Percentiles rank a stretch among this genome's conserved stretches.
phyloP scores from a whole-genome alignment of 345 rosid species.

The Combretum micranthum region DNA sequence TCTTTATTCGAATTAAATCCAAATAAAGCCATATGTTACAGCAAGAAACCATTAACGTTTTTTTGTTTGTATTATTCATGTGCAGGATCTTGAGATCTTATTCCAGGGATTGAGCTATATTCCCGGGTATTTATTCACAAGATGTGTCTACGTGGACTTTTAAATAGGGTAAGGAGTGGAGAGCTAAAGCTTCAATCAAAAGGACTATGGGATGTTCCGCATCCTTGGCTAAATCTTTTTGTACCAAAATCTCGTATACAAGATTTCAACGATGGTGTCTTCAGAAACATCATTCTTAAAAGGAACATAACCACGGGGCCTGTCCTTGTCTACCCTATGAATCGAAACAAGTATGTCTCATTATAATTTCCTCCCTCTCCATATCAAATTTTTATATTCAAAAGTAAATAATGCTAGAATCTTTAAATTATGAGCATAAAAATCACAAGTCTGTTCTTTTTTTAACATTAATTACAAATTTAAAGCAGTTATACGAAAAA shows the following conservation, averaged over 20 bases:
- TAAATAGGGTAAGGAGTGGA: slow-evolving; percentile 67
- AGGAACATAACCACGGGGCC: slow-evolving; percentile 60
- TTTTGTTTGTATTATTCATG: neutral
- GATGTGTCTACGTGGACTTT: slow-evolving; percentile 40
- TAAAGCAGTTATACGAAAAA: too few relatives aligned
- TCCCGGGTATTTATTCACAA: slow-evolving; percentile 15
- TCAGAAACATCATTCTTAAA: slow-evolving; percentile 54
- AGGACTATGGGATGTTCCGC: slow-evolving; percentile 93
- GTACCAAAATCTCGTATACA: slow-evolving; percentile 60
- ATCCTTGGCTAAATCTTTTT: slow-evolving; percentile 91
- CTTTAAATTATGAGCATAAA: too few relatives aligned
- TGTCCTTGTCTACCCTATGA: slow-evolving; percentile 80
- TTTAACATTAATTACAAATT: too few relatives aligned
- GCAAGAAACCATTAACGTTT: neutral
- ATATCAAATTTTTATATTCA: neutral
- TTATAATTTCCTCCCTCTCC: neutral
- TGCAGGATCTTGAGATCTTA: slow-evolving; percentile 20
- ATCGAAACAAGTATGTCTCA: slow-evolving; percentile 53
- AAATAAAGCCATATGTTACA: too few relatives aligned
- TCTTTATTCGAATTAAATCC: too few relatives aligned
- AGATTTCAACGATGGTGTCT: slow-evolving; percentile 60
- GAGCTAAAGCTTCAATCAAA: slow-evolving; percentile 53
- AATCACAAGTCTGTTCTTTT: too few relatives aligned
- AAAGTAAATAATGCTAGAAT: too few relatives aligned
- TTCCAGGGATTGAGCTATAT: slow-evolving; percentile 14